A percentile compares a stretch with the other conserved stretches of the same genome.
Evolutionary conservation across 148 eudicot species (phyloP).

Genomic region (Spergularia bocconei): DNA sequence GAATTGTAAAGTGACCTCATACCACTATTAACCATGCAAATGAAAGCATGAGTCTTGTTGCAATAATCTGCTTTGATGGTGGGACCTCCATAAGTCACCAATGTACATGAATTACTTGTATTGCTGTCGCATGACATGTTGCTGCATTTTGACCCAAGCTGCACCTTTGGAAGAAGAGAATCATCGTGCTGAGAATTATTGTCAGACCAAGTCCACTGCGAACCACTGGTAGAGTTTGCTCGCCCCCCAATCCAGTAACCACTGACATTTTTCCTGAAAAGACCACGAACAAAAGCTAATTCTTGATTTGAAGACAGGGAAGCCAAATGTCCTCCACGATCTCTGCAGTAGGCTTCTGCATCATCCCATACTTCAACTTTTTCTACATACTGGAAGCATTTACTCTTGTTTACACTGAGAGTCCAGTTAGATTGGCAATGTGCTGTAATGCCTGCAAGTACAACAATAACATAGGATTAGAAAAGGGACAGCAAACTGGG

Average conservation of each 20-base stretch:
- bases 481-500: background rate
- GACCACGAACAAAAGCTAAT: constrained; percentile 43
- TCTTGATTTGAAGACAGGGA: constrained; percentile 52
- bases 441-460: constrained; percentile 26
- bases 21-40: constrained; percentile 70
- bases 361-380: constrained; percentile 53
- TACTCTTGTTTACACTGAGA: constrained; percentile 39
- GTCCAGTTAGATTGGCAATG: constrained; percentile 56
- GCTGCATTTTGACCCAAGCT: constrained; percentile 36
- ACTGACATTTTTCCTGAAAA: constrained; percentile 42
- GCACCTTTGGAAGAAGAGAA: constrained; percentile 32
- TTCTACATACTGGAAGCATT: constrained; percentile 41
- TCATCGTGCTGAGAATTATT: constrained; percentile 44
- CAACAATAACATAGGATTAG: background rate
- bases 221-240: constrained; percentile 29
- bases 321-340: constrained; percentile 55
- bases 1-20: constrained; percentile 15
- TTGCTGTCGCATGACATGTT: constrained; percentile 40
- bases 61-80: constrained; percentile 47
- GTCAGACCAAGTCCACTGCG: constrained; percentile 67
- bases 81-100: constrained; percentile 38
- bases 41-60: constrained; percentile 47
- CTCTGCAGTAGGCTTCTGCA: constrained; percentile 51
- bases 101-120: constrained; percentile 40
- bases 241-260: constrained; percentile 90